Conservation (phyloP, 495 filamentous ascomycete species). For the Pyronema omphalodes region DNA sequence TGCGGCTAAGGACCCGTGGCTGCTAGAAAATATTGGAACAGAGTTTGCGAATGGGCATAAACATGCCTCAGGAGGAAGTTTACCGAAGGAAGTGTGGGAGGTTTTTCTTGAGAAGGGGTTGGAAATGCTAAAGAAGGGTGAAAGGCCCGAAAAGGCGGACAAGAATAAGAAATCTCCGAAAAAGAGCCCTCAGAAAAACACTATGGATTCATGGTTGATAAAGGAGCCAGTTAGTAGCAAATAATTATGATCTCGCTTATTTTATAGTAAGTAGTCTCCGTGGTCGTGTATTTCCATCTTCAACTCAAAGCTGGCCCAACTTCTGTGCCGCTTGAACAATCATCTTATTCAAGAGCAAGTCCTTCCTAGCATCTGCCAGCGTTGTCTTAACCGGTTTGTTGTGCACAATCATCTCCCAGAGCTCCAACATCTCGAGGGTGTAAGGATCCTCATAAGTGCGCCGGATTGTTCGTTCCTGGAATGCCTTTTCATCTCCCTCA, state of each 20-base stretch:
- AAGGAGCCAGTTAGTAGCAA: background rate
- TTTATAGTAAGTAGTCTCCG: too few relatives aligned
- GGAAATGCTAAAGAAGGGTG: background rate
- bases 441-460: constrained; percentile 37
- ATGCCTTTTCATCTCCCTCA: constrained; percentile 22
- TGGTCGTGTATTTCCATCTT: too few relatives aligned
- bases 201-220: background rate
- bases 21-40: constrained; percentile 30
- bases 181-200: constrained; percentile 28
- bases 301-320: background rate
- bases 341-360: constrained; percentile 30
- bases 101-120: constrained; percentile 28
- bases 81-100: constrained; percentile 36
- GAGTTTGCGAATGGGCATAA: constrained; percentile 40
- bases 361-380: constrained; percentile 31
- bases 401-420: constrained; percentile 31
- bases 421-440: constrained; percentile 30
- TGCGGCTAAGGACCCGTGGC: constrained; percentile 26
- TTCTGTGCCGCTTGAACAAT: constrained; percentile 7
- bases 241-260: too few relatives aligned
- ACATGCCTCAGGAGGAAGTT: constrained; percentile 39
- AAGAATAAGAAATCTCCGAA: background rate
- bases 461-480: constrained; percentile 25
- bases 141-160: background rate
- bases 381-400: constrained; percentile 33